Percentiles rank a stretch among this genome's conserved stretches.
Evolutionary conservation across 192 early-diverging fungal species (phyloP).

Genomic region (Rhizophagus prolifer): DNA sequence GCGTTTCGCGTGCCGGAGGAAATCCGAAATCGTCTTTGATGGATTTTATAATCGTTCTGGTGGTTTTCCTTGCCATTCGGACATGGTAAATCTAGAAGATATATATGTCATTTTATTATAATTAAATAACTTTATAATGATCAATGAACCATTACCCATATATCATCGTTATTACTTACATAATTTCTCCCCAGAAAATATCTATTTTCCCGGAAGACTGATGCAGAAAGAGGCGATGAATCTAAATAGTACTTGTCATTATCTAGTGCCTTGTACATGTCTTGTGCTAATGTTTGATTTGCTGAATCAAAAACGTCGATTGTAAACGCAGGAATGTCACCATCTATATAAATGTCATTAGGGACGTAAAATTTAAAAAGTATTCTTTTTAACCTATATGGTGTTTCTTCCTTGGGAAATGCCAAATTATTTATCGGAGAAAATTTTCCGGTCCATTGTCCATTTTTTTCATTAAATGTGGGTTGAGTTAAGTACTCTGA

Average conservation of each 20-base stretch:
- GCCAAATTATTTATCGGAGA: background rate
- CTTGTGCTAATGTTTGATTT: background rate
- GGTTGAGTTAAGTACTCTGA: background rate
- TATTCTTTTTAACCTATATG: background rate
- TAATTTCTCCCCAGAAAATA: slow-evolving; percentile 3
- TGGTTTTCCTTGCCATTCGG: too few relatives aligned
- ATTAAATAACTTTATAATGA: too few relatives aligned
- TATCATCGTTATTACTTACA: slow-evolving; percentile 3
- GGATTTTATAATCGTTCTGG: too few relatives aligned
- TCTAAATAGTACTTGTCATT: background rate
- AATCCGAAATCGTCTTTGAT: too few relatives aligned
- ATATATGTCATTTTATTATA: too few relatives aligned
- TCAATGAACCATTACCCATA: too few relatives aligned
- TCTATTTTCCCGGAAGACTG: background rate
- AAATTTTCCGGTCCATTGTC: slow-evolving; percentile 8
- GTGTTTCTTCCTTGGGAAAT: background rate
- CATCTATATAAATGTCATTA: background rate
- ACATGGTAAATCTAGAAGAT: too few relatives aligned
- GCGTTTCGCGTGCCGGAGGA: too few relatives aligned
- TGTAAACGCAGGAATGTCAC: background rate
- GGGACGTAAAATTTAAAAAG: background rate
- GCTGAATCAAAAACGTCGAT: background rate
- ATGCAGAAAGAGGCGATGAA: background rate
- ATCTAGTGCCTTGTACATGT: background rate
- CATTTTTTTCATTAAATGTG: background rate